Percentiles rank a stretch among this genome's conserved stretches.
Conservation (phyloP, 2,329 filamentous ascomycete genomes). For the Fusarium lateritium region DNA sequence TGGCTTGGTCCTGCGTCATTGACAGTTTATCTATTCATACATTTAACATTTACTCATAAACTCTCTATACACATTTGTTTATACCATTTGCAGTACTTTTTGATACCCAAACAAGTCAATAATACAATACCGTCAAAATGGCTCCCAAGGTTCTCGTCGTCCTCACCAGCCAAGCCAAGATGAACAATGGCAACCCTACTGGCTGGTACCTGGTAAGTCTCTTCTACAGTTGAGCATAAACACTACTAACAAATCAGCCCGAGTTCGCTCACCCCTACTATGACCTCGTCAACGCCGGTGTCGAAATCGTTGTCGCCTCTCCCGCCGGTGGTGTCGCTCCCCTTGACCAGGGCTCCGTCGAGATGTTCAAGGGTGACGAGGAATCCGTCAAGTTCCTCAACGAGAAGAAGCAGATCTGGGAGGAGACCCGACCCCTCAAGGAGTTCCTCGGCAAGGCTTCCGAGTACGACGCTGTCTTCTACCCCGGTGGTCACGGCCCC, state of each 20-base stretch:
- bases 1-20: constrained; percentile 10
- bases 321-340: constrained; percentile 74
- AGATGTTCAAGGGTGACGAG: constrained; percentile 68
- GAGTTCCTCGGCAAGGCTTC: constrained; percentile 68
- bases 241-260: constrained; percentile 56
- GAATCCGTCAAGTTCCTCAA: constrained; percentile 68
- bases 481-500: constrained; percentile 71
- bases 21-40: not conserved
- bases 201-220: constrained; percentile 78
- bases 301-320: constrained; percentile 71
- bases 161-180: constrained; percentile 73
- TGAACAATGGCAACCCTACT: constrained; percentile 68
- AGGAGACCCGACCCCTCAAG: constrained; percentile 71
- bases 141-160: constrained; percentile 77
- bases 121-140: constrained; percentile 53
- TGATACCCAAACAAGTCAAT: constrained; percentile 1
- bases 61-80: not conserved
- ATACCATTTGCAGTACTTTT: not conserved
- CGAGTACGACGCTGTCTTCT: constrained; percentile 75
- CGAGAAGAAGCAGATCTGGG: constrained; percentile 72
- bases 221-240: not conserved
- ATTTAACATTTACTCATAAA: not conserved
- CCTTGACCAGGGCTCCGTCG: constrained; percentile 71
- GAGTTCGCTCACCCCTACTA: constrained; percentile 77
- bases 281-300: constrained; percentile 61